A percentile compares a stretch with the other conserved stretches of the same genome.
Evolutionary conservation across 495 filamentous ascomycete genomes (phyloP).

Genomic region (Daldinia decipiens): DNA sequence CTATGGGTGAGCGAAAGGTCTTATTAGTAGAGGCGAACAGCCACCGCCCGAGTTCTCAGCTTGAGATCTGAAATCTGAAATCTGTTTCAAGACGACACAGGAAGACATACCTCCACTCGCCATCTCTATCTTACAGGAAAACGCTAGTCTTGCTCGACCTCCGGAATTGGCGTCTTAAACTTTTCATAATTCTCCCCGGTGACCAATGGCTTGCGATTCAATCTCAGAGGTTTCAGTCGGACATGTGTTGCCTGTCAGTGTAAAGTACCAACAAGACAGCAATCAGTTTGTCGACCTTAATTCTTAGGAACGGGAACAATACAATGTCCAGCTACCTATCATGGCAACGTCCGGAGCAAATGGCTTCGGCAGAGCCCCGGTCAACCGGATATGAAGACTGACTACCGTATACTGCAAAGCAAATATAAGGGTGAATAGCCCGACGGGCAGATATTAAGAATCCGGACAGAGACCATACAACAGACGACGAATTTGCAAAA

Average conservation of each 20-base stretch:
- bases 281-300: conserved; percentile 4
- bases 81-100: conserved; percentile 16
- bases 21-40: conserved; percentile 40
- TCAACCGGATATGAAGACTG: conserved; percentile 18
- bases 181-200: conserved; percentile 8
- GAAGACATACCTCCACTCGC: background rate
- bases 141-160: background rate
- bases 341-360: conserved; percentile 9
- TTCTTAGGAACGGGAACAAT: conserved; percentile 9
- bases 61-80: conserved; percentile 14
- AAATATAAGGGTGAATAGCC: conserved; percentile 1
- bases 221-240: conserved; percentile 3
- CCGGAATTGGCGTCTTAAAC: background rate
- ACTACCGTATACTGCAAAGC: background rate
- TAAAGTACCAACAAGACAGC: conserved; percentile 1
- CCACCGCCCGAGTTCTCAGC: conserved; percentile 18
- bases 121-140: conserved; percentile 9
- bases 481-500: conserved; percentile 18
- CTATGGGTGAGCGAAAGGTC: conserved; percentile 18
- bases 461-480: conserved; percentile 15
- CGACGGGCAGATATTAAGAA: background rate
- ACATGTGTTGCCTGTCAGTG: conserved; percentile 10
- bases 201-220: conserved; percentile 15
- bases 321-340: conserved; percentile 12
- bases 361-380: conserved; percentile 21